Evolutionary conservation across 495 filamentous ascomycete genomes (phyloP), one percentile per base, ranked within the genome.

Genomic region (Aspergillus wentii): DNA sequence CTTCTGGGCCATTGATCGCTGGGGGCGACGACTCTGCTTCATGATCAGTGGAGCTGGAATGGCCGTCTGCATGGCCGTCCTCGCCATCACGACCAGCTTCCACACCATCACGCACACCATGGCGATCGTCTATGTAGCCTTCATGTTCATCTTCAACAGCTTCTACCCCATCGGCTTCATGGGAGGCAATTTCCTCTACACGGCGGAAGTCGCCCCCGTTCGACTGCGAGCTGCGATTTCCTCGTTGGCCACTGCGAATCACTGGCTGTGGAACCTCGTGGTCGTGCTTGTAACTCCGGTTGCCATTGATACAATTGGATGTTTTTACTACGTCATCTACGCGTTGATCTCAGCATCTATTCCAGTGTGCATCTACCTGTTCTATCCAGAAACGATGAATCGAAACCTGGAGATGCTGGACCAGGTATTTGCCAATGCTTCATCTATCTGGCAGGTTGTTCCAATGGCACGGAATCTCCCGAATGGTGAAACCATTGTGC

Each of bases 141-240:
- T 77, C 48, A 66, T 81, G 32, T 77, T 78, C 56, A 55, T 81
- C 16, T 82, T 78, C 62, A 78, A 77, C 52, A 54, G 61, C 29
- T 82, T 80, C 63, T 75, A 76, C 51, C 72, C 76, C 3, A 59
- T 74, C 40, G 77, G 76, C 4, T 81, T 76, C 62, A 54, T 76
- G 6, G 76, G 76, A 16, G 70, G 66, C 23, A 75, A 75, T 36
- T 81, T 76, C 56, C 53, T 79, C 9, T 79, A 79, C 57, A 67
- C 66, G 19, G 68, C 76, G 8, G 76, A 82, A 46, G 65, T 82
- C 30, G 69, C 70, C 1, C 73, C 75, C 1, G 45, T 75, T 18
- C 52, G 62, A 9, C 63, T 79, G n/a, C 69, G 75, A 17, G 71
- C 71, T 16, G 68, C 70, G 10, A 74, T 76, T 54, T 61, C 62